phyloP scores from a whole-genome alignment of 768 basidiomycete species.

The Mycena vulgaris region DNA sequence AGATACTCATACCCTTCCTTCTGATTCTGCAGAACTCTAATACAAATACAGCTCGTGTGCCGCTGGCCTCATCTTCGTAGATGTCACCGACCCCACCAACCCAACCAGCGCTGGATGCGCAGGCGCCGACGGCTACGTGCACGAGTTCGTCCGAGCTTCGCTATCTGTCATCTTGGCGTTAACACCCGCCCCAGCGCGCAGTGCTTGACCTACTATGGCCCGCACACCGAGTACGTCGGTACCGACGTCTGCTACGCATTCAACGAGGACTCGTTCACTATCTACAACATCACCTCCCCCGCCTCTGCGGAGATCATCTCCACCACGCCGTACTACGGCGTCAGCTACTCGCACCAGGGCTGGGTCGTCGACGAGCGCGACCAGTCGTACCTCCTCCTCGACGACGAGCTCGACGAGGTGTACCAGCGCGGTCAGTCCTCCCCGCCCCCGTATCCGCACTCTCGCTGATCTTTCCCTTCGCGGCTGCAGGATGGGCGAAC shows the following conservation, averaged over 20 bases:
- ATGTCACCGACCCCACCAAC: slow-evolving; percentile 47
- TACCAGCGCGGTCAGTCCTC: slow-evolving; percentile 29
- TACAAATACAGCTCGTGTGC: slow-evolving; percentile 27
- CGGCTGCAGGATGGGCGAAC: slow-evolving; percentile 36
- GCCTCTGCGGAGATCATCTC: too few species aligned
- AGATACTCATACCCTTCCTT: neutral
- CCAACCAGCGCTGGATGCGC: slow-evolving; percentile 44
- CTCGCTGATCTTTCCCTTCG: neutral
- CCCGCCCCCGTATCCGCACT: too few species aligned
- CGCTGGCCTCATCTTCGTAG: slow-evolving; percentile 49
- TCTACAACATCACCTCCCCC: slow-evolving; percentile 49
- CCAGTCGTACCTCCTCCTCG: slow-evolving; percentile 47
- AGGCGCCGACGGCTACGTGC: slow-evolving; percentile 49
- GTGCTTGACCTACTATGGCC: slow-evolving; percentile 49
- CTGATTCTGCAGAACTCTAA: neutral
- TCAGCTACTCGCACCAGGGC: slow-evolving; percentile 51
- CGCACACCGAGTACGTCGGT: slow-evolving; percentile 47
- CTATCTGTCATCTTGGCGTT: too few species aligned
- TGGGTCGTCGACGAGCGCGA: slow-evolving; percentile 48
- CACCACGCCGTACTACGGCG: slow-evolving; percentile 48
- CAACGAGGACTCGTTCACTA: slow-evolving; percentile 51
- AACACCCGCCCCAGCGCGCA: too few species aligned
- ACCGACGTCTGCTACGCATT: slow-evolving; percentile 49
- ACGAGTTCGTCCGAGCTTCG: slow-evolving; percentile 45
- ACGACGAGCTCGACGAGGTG: slow-evolving; percentile 49